Evolutionary conservation across 2,329 filamentous ascomycete species (phyloP).

Genomic region (Xylariaceae sp.): DNA sequence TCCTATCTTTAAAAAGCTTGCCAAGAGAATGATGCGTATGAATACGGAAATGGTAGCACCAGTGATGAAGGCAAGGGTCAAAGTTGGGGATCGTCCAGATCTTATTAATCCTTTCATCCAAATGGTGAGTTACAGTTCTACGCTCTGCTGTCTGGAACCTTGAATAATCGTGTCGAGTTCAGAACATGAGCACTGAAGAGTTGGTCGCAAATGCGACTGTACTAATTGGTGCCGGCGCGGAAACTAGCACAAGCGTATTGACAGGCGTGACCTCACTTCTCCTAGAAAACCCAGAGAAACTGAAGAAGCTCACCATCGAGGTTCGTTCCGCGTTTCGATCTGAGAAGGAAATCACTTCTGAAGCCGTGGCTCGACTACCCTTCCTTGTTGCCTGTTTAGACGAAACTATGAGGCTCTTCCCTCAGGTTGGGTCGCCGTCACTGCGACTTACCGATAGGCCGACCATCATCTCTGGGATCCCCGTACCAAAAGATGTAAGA

Average conservation of each 20-base stretch:
- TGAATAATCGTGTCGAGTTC: not conserved
- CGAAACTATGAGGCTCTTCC: slow-evolving; percentile 41
- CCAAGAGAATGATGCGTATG: slow-evolving; percentile 31
- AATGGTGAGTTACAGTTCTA: not conserved
- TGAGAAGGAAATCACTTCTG: slow-evolving; percentile 37
- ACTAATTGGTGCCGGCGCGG: slow-evolving; percentile 27
- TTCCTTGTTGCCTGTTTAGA: slow-evolving; percentile 42
- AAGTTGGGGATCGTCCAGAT: too few relatives aligned
- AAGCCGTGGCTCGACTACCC: slow-evolving; percentile 30
- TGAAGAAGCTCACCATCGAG: slow-evolving; percentile 35
- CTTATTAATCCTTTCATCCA: not conserved
- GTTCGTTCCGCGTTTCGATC: slow-evolving; percentile 35
- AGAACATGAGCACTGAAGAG: slow-evolving; percentile 27
- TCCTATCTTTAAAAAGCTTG: slow-evolving; percentile 28
- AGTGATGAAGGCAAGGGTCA: too few relatives aligned
- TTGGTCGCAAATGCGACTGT: slow-evolving; percentile 26
- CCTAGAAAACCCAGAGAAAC: slow-evolving; percentile 27
- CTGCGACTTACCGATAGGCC: slow-evolving; percentile 20
- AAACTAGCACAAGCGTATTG: slow-evolving; percentile 29
- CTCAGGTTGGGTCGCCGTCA: slow-evolving; percentile 28
- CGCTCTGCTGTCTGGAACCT: not conserved
- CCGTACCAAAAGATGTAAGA: slow-evolving; percentile 27
- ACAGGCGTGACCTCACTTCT: slow-evolving; percentile 29
- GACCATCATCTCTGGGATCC: slow-evolving; percentile 24
- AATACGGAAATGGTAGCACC: too few relatives aligned